These are phyloP conservation scores for Euphrasia confusa DNA, from an alignment of 257 asterid species.

Conservation along the genomic window DNA sequence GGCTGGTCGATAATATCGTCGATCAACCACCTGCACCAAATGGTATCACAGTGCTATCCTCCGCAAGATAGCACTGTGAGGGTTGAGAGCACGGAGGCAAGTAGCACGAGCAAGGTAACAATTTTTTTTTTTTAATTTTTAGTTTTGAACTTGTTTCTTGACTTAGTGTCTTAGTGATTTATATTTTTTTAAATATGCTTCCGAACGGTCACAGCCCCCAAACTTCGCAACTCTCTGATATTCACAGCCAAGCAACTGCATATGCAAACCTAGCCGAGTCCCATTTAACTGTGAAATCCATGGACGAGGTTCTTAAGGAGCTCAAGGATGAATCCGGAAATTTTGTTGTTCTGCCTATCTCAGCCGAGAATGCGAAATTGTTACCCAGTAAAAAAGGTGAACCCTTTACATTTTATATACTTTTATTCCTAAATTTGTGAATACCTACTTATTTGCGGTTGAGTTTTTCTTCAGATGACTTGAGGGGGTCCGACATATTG, in stretches of 20 bases:
- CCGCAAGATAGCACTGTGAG: conserved; percentile 23
- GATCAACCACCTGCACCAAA: conserved; percentile 28
- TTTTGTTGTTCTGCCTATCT: conserved; percentile 71
- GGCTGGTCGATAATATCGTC: conserved; percentile 61
- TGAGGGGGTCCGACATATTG: conserved; percentile 68
- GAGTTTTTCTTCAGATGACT: conserved; percentile 40
- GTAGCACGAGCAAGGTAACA: conserved; percentile 42
- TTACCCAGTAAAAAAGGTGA: conserved; percentile 64
- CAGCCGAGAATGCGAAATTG: conserved; percentile 82
- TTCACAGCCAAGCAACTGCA: conserved; percentile 64
- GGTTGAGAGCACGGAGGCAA: conserved; percentile 16
- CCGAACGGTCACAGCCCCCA: conserved; percentile 45
- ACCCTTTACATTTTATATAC: too few relatives aligned
- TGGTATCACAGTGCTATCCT: conserved; percentile 33
- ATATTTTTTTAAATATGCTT: neutral
- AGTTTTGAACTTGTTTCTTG: neutral
- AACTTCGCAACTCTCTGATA: conserved; percentile 35
- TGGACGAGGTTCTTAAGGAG: conserved; percentile 58
- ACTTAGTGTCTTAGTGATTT: too few relatives aligned
- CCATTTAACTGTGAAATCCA: conserved; percentile 28
- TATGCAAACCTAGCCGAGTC: conserved; percentile 59
- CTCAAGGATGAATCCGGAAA: conserved; percentile 75
- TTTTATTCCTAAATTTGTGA: too few relatives aligned
- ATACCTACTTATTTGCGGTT: neutral
- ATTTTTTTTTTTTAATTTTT: neutral